phyloP scores from a whole-genome alignment of 345 rosid species.

The Noccaea caerulescens region DNA sequence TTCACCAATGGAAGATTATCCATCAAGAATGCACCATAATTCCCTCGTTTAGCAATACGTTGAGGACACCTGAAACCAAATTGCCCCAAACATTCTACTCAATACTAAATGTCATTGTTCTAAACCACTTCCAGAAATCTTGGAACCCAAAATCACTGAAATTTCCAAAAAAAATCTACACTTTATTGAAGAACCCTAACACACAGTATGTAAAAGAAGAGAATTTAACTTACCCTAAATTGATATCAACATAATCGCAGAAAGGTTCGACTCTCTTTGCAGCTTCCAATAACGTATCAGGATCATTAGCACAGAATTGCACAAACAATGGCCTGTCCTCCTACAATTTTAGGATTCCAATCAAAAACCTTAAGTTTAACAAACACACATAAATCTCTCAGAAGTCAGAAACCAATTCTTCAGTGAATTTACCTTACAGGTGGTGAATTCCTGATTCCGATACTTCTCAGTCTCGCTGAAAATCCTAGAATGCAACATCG shows the following conservation, averaged over 20 bases:
- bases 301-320: constrained; percentile 97
- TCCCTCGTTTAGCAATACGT: constrained; percentile 84
- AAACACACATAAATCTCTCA: background rate
- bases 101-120: constrained; percentile 1
- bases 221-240: constrained; percentile 67
- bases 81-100: constrained; percentile 4
- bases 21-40: constrained; percentile 96
- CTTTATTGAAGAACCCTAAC: background rate
- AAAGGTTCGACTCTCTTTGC: constrained; percentile 75
- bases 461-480: constrained; percentile 83
- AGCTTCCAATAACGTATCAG: constrained; percentile 74
- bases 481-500: constrained; percentile 91
- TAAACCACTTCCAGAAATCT: background rate
- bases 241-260: constrained; percentile 93
- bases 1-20: constrained; percentile 89
- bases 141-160: background rate
- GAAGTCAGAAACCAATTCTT: background rate
- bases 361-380: background rate
- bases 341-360: constrained; percentile 48
- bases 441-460: constrained; percentile 75
- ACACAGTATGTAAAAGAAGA: background rate
- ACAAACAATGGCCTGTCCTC: constrained; percentile 96
- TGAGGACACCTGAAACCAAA: constrained; percentile 79
- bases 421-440: constrained; percentile 63
- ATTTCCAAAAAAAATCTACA: background rate